Conservation (phyloP, 2,329 filamentous ascomycete species). For the Penicillium corylophilum region DNA sequence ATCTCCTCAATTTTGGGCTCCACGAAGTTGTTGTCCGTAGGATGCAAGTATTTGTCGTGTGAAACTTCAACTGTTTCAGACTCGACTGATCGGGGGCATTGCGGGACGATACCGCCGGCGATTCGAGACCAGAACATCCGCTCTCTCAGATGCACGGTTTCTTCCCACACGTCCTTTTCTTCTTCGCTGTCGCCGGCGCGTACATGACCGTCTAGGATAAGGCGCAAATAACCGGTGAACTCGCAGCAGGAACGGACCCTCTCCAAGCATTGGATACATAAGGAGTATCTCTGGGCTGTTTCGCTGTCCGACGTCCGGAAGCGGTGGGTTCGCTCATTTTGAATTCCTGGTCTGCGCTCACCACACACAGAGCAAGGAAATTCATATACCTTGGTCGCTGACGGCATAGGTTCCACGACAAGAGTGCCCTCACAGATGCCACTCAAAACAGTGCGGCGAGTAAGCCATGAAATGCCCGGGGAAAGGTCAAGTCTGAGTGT, state of each 20-base stretch:
- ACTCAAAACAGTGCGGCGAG: conserved; percentile 76
- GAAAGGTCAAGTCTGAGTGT: conserved; percentile 86
- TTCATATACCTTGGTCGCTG: conserved; percentile 53
- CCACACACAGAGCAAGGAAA: conserved; percentile 83
- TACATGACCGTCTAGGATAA: conserved; percentile 92
- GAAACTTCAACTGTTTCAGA: conserved; percentile 17
- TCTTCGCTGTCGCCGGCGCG: conserved; percentile 78
- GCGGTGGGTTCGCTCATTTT: conserved; percentile 75
- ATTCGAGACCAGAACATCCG: conserved; percentile 97
- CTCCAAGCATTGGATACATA: conserved; percentile 84
- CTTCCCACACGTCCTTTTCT: conserved; percentile 89
- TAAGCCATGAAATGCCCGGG: conserved; percentile 90
- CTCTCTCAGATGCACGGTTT: conserved; percentile 83
- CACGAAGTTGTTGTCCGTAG: conserved; percentile 6
- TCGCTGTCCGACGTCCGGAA: conserved; percentile 88
- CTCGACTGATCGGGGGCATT: conserved; percentile 39
- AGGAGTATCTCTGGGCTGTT: conserved; percentile 80
- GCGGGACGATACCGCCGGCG: conserved; percentile 84
- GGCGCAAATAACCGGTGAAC: conserved; percentile 84
- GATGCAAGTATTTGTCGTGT: conserved; percentile 3
- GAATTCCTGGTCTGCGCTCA: conserved; percentile 69
- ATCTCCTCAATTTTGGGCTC: conserved; percentile 7
- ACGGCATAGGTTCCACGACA: conserved; percentile 82
- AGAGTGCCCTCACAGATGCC: conserved; percentile 82
- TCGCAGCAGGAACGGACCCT: conserved; percentile 87